Percentiles rank a stretch among this genome's conserved stretches.
phyloP scores from a whole-genome alignment of 306 rosid genomes.

The Arachis stenosperma region DNA sequence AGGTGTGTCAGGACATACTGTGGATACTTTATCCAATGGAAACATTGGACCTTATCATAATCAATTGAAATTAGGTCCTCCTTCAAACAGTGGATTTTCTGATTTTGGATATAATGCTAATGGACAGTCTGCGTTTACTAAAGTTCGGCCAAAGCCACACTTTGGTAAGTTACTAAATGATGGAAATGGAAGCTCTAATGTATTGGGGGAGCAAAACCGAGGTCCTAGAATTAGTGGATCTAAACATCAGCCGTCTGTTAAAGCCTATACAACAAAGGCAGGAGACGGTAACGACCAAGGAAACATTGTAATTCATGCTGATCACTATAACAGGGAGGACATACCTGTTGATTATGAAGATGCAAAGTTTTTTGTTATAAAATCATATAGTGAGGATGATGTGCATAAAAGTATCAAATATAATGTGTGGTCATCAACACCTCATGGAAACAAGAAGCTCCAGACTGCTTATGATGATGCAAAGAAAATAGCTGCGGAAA shows the following conservation, averaged over 20 bases:
- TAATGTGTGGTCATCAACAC: constrained; percentile 97
- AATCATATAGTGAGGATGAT: constrained; percentile 98
- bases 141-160: constrained; percentile 60
- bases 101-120: constrained; percentile 61
- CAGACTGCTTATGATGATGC: constrained; percentile 75
- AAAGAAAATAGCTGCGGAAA: constrained; percentile 61
- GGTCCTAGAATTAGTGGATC: constrained; percentile 82
- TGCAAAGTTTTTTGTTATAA: constrained; percentile 87
- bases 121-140: constrained; percentile 55
- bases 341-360: constrained; percentile 63
- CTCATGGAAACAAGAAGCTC: constrained; percentile 92
- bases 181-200: constrained; percentile 57
- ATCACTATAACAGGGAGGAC: constrained; percentile 80
- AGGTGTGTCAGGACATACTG: constrained; percentile 50
- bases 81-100: constrained; percentile 54
- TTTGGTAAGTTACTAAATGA: constrained; percentile 52
- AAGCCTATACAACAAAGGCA: constrained; percentile 74
- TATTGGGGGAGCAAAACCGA: constrained; percentile 83
- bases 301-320: constrained; percentile 68
- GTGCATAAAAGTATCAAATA: constrained; percentile 95
- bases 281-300: constrained; percentile 76
- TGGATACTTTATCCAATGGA: constrained; percentile 58
- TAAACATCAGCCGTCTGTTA: constrained; percentile 63
- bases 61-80: constrained; percentile 54
- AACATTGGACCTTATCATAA: constrained; percentile 51